Conservation (phyloP, 2,329 filamentous ascomycete genomes). For the Neoarthrinium moseri region DNA sequence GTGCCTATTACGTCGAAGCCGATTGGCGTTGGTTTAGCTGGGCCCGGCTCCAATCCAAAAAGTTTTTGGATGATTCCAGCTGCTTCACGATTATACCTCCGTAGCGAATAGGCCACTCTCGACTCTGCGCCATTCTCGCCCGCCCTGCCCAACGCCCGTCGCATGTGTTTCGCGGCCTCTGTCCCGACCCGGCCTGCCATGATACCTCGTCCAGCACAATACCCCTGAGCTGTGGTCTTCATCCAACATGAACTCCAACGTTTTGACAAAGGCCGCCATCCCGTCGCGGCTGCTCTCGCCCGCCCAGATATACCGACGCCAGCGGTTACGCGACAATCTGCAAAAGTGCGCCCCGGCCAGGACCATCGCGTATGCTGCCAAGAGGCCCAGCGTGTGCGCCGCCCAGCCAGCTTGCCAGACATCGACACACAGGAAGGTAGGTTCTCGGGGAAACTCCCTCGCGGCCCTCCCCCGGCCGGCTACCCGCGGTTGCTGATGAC, state of each 20-base stretch:
- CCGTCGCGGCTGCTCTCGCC: constrained; percentile 46
- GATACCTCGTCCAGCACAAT: neutral
- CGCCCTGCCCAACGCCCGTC: neutral
- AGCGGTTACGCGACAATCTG: constrained; percentile 39
- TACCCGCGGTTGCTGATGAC: neutral
- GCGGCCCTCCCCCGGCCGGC: neutral
- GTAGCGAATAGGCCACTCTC: no score
- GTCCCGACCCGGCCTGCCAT: neutral
- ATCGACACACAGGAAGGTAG: constrained; percentile 6
- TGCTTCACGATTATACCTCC: constrained; percentile 11
- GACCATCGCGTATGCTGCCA: constrained; percentile 22
- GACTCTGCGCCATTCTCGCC: neutral
- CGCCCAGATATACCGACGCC: constrained; percentile 36
- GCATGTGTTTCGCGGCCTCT: neutral
- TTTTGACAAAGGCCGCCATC: constrained; percentile 44
- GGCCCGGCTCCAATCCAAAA: constrained; percentile 3
- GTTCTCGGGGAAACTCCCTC: neutral
- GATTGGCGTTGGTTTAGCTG: constrained; percentile 7
- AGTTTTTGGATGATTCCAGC: constrained; percentile 14
- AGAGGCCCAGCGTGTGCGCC: constrained; percentile 15
- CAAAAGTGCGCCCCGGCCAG: constrained; percentile 29
- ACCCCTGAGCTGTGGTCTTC: constrained; percentile 6
- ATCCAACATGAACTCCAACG: constrained; percentile 45
- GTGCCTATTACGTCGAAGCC: neutral
- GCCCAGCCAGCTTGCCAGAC: constrained; percentile 8